phyloP scores from a whole-genome alignment of 2,329 filamentous ascomycete species.

The Zymoseptoria passerinii region DNA sequence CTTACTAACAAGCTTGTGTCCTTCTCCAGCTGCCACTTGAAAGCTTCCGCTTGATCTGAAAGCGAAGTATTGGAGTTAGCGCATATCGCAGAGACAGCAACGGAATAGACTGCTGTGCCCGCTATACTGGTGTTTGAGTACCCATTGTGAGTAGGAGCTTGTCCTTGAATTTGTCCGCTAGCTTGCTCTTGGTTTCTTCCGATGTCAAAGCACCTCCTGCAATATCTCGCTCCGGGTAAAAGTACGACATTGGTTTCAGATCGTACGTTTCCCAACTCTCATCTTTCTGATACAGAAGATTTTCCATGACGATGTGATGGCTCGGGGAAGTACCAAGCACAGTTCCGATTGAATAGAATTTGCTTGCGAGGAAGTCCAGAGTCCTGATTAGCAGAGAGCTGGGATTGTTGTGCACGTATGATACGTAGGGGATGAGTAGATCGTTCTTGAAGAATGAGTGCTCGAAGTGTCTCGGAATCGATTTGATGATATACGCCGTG shows the following conservation, averaged over 20 bases:
- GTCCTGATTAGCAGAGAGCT: conserved; percentile 61
- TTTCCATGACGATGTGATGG: conserved; percentile 73
- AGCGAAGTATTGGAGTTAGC: too few relatives aligned
- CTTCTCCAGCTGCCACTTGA: conserved; percentile 47
- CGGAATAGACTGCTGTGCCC: too few relatives aligned
- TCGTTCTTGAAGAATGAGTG: conserved; percentile 61
- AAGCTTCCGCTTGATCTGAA: conserved; percentile 44
- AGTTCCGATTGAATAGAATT: conserved; percentile 50
- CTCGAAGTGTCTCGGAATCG: conserved; percentile 60
- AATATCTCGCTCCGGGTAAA: conserved; percentile 66
- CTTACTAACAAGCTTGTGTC: conserved; percentile 53
- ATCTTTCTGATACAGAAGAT: conserved; percentile 56
- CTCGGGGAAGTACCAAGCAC: conserved; percentile 54
- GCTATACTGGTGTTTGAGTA: too few relatives aligned
- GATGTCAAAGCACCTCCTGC: conserved; percentile 55
- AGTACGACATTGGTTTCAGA: conserved; percentile 65
- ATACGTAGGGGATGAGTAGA: conserved; percentile 55
- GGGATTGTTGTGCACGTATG: conserved; percentile 54
- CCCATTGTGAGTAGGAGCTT: conserved; percentile 49
- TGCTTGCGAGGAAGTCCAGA: conserved; percentile 57
- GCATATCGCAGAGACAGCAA: too few relatives aligned
- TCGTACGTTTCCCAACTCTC: conserved; percentile 63
- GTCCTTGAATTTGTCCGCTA: conserved; percentile 61
- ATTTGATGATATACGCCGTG: conserved; percentile 62
- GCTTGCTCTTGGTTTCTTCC: conserved; percentile 55